Conservation (phyloP, 768 basidiomycete genomes). For the Hortiboletus flavorubellus region DNA sequence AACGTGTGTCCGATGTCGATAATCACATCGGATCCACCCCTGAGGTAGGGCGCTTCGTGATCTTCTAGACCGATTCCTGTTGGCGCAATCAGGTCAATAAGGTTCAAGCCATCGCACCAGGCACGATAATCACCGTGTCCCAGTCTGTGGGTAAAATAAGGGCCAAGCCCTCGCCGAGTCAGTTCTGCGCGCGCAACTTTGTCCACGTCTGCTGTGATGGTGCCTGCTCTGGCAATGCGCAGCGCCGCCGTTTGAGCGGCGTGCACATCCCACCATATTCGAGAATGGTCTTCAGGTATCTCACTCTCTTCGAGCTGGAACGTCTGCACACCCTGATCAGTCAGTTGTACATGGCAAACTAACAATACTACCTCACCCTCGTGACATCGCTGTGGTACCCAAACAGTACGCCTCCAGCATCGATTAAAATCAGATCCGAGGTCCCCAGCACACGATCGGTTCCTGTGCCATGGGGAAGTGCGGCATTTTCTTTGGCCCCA, state of each 20-base stretch:
- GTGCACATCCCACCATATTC: slow-evolving; percentile 65
- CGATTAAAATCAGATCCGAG: slow-evolving; percentile 70
- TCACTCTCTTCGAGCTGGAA: slow-evolving; percentile 58
- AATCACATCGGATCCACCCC: slow-evolving; percentile 58
- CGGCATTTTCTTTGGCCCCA: slow-evolving; percentile 65
- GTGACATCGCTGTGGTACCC: slow-evolving; percentile 81
- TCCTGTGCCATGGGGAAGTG: slow-evolving; percentile 79
- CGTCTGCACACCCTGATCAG: slow-evolving; percentile 39
- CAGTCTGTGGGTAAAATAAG: slow-evolving; percentile 76
- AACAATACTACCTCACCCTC: slow-evolving; percentile 45
- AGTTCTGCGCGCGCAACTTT: slow-evolving; percentile 56
- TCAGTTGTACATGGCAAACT: neutral
- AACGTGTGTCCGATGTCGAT: slow-evolving; percentile 70
- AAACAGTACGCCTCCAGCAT: slow-evolving; percentile 66
- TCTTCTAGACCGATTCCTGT: slow-evolving; percentile 81
- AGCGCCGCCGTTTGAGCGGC: slow-evolving; percentile 60
- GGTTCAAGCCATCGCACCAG: slow-evolving; percentile 8
- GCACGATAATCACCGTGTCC: slow-evolving; percentile 60
- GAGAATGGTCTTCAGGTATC: slow-evolving; percentile 50
- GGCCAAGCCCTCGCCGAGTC: slow-evolving; percentile 38
- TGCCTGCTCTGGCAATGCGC: slow-evolving; percentile 43
- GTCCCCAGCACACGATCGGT: slow-evolving; percentile 57
- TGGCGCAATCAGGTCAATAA: slow-evolving; percentile 9
- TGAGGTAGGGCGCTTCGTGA: slow-evolving; percentile 80
- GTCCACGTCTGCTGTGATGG: slow-evolving; percentile 55